Evolutionary conservation across 306 rosid genomes (phyloP), one percentile per base, ranked within the genome.

Genomic region (Vicia sativa): DNA sequence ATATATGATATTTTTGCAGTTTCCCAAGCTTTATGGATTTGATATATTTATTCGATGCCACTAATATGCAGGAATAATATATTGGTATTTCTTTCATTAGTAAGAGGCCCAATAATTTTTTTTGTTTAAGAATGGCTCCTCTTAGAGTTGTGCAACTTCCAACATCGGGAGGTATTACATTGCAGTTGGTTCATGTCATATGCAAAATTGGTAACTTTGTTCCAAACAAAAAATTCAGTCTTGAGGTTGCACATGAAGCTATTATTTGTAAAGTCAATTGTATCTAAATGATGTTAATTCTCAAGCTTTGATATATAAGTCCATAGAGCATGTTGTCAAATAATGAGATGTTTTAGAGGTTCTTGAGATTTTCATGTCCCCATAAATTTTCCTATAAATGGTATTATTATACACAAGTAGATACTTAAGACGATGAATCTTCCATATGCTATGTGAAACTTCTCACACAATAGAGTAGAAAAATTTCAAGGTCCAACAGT

Each of bases 111-210:
- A 0, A 80, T 74, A 92, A 67, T 31, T 49, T 77, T 42, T 86
- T 92, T 46, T 67, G 67, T 42, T 0, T 34, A 92, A n/a, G n/a
- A n/a, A n/a, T n/a, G n/a, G n/a, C n/a, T n/a, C n/a, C n/a, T n/a
- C n/a, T n/a, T n/a, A n/a, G 91, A 50, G 88, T 80, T 28, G 82
- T 46, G 74, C 98, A 92, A 4, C 79, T 81, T 73, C 96, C 96
- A 2, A 92, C 64, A 61, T 70, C 79, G 34, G 77, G 74, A 70
- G 96, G 89, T 68, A 89, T 74, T 78, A 4, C 95, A 91, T 70
- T 85, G 77, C 53, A 92, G 64, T 45, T 68, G 76, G 89, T 92
- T 14, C 49, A 9, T 15, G 87, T 95, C 84, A 89, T 10, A 60
- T 19, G 75, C 65, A 89, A 54, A 48, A 74, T 19, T 3, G 19